Conservation (phyloP, 2,329 filamentous ascomycete genomes). For the Curvularia hawaiiensis region DNA sequence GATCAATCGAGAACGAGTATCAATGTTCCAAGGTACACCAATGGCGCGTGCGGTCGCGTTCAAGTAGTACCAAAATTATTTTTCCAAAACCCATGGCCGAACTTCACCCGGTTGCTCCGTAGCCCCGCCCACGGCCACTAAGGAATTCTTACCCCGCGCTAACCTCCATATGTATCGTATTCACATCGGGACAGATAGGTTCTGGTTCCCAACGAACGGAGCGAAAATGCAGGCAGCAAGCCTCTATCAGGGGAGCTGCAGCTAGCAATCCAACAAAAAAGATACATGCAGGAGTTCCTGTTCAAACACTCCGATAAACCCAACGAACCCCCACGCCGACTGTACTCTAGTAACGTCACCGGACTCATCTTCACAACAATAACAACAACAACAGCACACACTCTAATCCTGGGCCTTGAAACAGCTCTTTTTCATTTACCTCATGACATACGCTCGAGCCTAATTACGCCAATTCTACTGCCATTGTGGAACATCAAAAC, state of each 20-base stretch:
- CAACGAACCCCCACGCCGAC: neutral
- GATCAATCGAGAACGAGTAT: neutral
- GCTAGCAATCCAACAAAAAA: constrained; percentile 1
- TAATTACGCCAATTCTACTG: constrained; percentile 15
- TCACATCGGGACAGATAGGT: neutral
- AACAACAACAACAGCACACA: neutral
- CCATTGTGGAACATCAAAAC: constrained; percentile 9
- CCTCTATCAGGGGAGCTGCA: neutral
- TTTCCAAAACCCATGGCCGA: constrained; percentile 16
- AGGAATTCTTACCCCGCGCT: constrained; percentile 24
- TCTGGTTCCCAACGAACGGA: neutral
- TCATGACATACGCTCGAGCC: constrained; percentile 9
- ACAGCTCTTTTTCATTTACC: constrained; percentile 17
- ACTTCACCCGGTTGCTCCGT: constrained; percentile 17
- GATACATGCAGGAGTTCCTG: neutral
- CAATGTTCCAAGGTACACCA: neutral
- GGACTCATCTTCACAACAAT: too few species aligned
- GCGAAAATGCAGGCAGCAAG: neutral
- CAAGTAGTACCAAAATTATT: constrained; percentile 19
- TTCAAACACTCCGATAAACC: neutral
- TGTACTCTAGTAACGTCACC: neutral
- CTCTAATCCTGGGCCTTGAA: constrained; percentile 10
- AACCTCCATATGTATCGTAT: constrained; percentile 1
- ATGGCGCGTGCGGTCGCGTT: neutral
- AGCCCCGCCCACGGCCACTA: constrained; percentile 5